These are phyloP conservation scores for Tylopilus felleus DNA, from an alignment of 768 basidiomycete genomes.

Conservation along the genomic window DNA sequence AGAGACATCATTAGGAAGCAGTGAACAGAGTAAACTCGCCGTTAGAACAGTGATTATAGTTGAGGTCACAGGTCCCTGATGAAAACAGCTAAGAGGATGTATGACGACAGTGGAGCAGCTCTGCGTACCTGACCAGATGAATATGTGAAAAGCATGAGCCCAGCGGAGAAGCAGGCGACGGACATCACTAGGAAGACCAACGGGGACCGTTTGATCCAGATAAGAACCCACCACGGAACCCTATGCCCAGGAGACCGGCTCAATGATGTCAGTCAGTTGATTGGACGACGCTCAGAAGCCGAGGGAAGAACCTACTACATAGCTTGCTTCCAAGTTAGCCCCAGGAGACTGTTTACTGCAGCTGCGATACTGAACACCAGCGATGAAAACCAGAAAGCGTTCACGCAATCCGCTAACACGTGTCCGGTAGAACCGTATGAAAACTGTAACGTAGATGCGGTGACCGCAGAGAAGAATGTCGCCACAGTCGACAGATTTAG, in stretches of 20 bases:
- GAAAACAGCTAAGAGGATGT: constrained; percentile 10
- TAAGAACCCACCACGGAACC: constrained; percentile 59
- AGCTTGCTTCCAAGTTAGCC: constrained; percentile 54
- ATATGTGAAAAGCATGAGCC: constrained; percentile 74
- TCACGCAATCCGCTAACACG: constrained; percentile 41
- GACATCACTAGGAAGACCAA: constrained; percentile 82
- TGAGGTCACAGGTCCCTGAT: constrained; percentile 56
- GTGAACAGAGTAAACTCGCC: constrained; percentile 17
- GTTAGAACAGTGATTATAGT: constrained; percentile 77
- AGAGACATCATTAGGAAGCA: constrained; percentile 1
- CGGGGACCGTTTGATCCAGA: constrained; percentile 85
- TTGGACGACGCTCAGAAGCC: constrained; percentile 7
- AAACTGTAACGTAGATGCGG: constrained; percentile 48
- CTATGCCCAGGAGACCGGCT: constrained; percentile 54
- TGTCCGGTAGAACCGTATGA: constrained; percentile 36
- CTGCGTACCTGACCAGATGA: constrained; percentile 61
- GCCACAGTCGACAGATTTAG: constrained; percentile 52
- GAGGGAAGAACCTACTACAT: constrained; percentile 44
- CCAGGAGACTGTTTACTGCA: constrained; percentile 51
- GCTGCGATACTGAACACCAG: constrained; percentile 53
- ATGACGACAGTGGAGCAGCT: constrained; percentile 22
- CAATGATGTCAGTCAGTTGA: constrained; percentile 19
- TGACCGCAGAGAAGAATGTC: constrained; percentile 55
- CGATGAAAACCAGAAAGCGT: constrained; percentile 54
- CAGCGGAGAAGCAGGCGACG: constrained; percentile 78